These are phyloP conservation scores for Vitellaria paradoxa DNA, from an alignment of 179 eudicot genomes.

Conservation along the genomic window DNA sequence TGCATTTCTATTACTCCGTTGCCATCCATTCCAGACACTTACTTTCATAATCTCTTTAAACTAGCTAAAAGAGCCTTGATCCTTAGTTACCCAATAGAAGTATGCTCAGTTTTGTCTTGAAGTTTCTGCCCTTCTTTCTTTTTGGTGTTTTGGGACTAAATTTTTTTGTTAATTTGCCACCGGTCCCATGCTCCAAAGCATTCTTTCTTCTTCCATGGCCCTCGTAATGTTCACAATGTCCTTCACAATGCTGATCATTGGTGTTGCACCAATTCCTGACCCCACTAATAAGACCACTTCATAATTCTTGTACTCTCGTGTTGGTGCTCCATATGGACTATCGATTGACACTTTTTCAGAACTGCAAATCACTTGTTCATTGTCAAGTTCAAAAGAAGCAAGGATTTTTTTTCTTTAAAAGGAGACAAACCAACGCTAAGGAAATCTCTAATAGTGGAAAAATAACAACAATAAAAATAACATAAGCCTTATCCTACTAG, in stretches of 20 bases:
- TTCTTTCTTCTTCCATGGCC: slow-evolving; percentile 30
- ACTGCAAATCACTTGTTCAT: slow-evolving; percentile 17
- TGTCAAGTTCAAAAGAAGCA: background rate
- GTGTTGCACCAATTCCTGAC: slow-evolving; percentile 50
- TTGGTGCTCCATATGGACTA: background rate
- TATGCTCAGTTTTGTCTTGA: slow-evolving; percentile 48
- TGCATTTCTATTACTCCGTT: slow-evolving; percentile 54
- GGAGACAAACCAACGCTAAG: background rate
- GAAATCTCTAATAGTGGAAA: background rate
- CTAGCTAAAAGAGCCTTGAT: slow-evolving; percentile 54
- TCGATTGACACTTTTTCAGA: slow-evolving; percentile 49
- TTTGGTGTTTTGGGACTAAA: slow-evolving; percentile 9
- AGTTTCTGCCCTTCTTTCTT: slow-evolving; percentile 19
- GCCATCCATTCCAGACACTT: slow-evolving; percentile 41
- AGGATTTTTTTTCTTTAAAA: too few relatives aligned
- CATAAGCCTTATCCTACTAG: too few relatives aligned
- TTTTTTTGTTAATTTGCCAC: background rate
- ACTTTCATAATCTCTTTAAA: slow-evolving; percentile 56
- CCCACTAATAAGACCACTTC: slow-evolving; percentile 53
- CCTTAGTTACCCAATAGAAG: slow-evolving; percentile 57
- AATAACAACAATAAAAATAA: background rate
- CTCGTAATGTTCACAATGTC: slow-evolving; percentile 58
- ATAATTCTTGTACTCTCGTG: slow-evolving; percentile 58
- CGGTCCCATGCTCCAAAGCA: slow-evolving; percentile 28
- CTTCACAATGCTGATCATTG: slow-evolving; percentile 55